These are phyloP conservation scores for Decorospora gaudefroyi DNA, from an alignment of 2,329 filamentous ascomycete genomes.

Conservation along the genomic window DNA sequence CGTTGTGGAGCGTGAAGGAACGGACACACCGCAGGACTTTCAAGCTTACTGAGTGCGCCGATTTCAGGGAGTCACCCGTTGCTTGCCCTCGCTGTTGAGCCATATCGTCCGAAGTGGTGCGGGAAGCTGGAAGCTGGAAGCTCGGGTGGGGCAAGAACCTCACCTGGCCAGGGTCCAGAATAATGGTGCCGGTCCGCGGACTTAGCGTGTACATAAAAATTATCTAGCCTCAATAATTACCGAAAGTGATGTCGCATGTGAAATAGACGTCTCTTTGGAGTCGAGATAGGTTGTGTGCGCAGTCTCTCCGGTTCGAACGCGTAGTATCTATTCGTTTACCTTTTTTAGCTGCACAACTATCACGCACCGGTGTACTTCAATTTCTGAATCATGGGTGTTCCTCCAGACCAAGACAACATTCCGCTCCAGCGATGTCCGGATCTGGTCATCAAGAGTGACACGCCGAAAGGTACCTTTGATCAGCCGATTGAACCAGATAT, in stretches of 20 bases:
- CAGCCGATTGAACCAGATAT: background rate
- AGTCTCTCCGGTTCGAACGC: no score
- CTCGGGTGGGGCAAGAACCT: conserved; percentile 17
- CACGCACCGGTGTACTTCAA: no score
- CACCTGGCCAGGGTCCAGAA: conserved; percentile 8
- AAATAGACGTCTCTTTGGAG: background rate
- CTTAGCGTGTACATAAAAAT: conserved; percentile 12
- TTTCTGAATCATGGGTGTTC: conserved; percentile 7
- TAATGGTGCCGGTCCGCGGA: conserved; percentile 6
- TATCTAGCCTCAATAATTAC: conserved; percentile 1
- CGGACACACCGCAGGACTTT: conserved; percentile 77
- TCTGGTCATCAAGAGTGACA: conserved; percentile 53
- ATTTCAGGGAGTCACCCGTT: conserved; percentile 46
- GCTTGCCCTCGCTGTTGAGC: conserved; percentile 49
- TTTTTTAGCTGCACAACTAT: no score
- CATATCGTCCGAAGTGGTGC: conserved; percentile 30
- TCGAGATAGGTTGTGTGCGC: no score
- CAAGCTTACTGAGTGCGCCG: conserved; percentile 79
- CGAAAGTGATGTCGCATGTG: background rate
- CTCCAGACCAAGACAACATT: conserved; percentile 18
- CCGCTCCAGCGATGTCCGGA: conserved; percentile 50
- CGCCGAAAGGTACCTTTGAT: conserved; percentile 55
- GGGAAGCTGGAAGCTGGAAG: conserved; percentile 13
- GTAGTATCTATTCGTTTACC: no score
- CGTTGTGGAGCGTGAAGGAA: no score